Base-by-base conservation (phyloP, 108 stramenopile species). In the Skeletonema menzelii region DNA sequence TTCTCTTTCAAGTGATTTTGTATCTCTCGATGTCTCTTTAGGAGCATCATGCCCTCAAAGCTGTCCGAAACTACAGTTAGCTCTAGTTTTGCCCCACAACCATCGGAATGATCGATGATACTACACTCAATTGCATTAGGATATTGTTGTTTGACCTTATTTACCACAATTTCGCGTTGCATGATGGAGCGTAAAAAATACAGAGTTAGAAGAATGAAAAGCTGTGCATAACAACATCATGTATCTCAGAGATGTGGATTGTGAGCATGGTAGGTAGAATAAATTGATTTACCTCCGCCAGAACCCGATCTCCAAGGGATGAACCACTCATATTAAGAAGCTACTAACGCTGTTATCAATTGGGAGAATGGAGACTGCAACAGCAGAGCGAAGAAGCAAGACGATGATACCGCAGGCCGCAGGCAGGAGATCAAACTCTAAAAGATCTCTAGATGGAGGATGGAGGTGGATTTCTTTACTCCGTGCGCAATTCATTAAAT, bases 21-120 rank as follows among this genome's bases (percentile, higher is more conserved):
- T 35, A 93, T 79, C 70, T 82, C 77, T 30, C 88, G 88, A 65
- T 93, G 92, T n/a, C 92, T 81, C 65, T 88, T 85, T 24, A 93
- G 62, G 1, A 88, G 69, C 1, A 88, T 71, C 42, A 88, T 65
- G 0, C 86, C 88, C 27, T 86, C 87, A 47, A 84, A 84, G 4
- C 69, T 27, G 12, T 76, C 63, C 24, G 42, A 38, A 17, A 80
- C 79, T 4, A 84, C 61, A 0, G 79, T 84, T 28, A 84, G 35
- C 30, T 77, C 78, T 13, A 84, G 70, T 69, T 84, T 82, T 27
- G 77, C 82, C 19, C 82, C 82, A 28, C 82, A 82, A 37, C 82
- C 82, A 59, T 82, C 82, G 5, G 82, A 79, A 34, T 82, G 72
- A 40, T 82, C 82, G 37, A 79, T 26, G 24, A 80, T 80, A 8